Evolutionary conservation across 2,329 filamentous ascomycete species (phyloP).

Genomic region (Beauveria australis): DNA sequence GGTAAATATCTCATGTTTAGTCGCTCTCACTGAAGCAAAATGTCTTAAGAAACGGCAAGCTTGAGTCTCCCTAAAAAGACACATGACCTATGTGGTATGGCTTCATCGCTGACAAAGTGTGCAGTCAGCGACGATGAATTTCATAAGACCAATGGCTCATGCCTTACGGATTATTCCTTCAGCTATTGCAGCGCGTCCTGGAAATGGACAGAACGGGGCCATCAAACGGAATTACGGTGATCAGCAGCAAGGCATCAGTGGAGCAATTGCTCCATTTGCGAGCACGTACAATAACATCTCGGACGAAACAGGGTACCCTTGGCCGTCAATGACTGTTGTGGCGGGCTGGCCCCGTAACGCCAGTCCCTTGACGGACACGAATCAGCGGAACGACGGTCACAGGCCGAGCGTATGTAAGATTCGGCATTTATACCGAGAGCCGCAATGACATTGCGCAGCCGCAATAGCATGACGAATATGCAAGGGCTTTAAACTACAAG

Average conservation of each 20-base stretch:
- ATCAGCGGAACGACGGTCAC: not conserved
- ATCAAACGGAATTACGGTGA: not conserved
- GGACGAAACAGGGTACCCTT: constrained; percentile 5
- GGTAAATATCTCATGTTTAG: not conserved
- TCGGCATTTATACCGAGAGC: not conserved
- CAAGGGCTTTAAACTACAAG: not conserved
- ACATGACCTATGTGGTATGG: not conserved
- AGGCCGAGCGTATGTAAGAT: not conserved
- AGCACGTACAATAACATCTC: not conserved
- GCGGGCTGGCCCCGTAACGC: not conserved
- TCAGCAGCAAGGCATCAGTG: constrained; percentile 2
- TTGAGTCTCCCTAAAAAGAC: not conserved
- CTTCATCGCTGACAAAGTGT: not conserved
- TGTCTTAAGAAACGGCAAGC: not conserved
- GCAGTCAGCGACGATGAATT: not conserved
- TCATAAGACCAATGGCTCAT: not conserved
- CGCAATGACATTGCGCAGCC: not conserved
- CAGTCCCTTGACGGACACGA: not conserved
- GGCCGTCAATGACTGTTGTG: not conserved
- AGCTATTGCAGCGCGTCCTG: not conserved
- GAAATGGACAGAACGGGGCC: not conserved
- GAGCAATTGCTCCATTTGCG: not conserved
- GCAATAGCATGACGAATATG: not conserved
- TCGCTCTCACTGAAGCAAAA: not conserved
- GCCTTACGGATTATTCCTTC: not conserved